Conservation (phyloP, 352 stramenopile genomes). For the Phytophthora rubi region DNA sequence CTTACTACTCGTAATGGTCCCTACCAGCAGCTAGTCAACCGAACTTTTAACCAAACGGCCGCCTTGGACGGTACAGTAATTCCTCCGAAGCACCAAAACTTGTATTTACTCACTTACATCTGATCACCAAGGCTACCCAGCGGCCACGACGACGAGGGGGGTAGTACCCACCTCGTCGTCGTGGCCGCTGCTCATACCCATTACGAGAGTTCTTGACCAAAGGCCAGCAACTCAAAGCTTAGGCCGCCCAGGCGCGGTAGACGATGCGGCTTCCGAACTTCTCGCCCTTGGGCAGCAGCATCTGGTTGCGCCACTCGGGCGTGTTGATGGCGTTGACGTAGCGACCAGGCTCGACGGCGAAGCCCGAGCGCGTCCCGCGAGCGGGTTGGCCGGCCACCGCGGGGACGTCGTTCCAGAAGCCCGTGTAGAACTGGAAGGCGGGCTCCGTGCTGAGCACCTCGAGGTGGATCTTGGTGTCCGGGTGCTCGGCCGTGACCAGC, state of each 20-base stretch:
- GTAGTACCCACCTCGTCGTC: not conserved
- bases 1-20: conserved; percentile 20
- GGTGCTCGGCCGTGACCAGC: conserved; percentile 31
- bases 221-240: not conserved
- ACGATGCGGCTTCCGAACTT: conserved; percentile 39
- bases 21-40: no score
- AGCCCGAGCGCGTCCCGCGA: conserved; percentile 34
- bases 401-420: conserved; percentile 42
- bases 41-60: no score
- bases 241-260: conserved; percentile 29
- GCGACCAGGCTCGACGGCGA: conserved; percentile 34
- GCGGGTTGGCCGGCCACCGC: conserved; percentile 28
- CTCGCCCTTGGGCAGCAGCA: conserved; percentile 38
- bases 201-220: not conserved
- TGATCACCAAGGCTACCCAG: no score
- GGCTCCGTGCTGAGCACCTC: conserved; percentile 37
- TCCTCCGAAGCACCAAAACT: no score
- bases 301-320: conserved; percentile 35
- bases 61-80: no score
- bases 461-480: conserved; percentile 36
- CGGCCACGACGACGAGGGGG: no score
- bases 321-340: conserved; percentile 39
- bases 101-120: no score
- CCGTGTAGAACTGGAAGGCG: conserved; percentile 41
- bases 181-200: not conserved